phyloP scores from a whole-genome alignment of 306 rosid species.

The Cucumis sativus region DNA sequence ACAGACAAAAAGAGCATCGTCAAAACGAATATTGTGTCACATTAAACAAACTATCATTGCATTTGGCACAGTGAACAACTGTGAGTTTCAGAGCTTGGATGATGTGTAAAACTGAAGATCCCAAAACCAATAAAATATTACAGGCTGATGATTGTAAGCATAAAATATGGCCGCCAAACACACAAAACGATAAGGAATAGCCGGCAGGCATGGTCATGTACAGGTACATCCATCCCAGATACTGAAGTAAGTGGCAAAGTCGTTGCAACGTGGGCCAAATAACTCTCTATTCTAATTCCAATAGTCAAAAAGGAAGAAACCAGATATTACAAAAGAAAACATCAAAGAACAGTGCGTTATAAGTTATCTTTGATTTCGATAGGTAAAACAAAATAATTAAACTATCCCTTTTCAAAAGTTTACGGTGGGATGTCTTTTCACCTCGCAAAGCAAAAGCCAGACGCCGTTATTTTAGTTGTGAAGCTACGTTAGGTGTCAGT shows the following conservation, averaged over 20 bases:
- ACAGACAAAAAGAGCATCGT: neutral
- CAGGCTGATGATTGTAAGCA: neutral
- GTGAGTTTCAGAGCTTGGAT: neutral
- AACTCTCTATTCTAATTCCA: neutral
- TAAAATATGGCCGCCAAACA: neutral
- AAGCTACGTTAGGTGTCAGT: neutral
- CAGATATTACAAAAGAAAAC: neutral
- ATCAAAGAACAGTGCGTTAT: neutral
- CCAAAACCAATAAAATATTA: neutral
- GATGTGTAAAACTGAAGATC: neutral
- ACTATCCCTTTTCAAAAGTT: neutral
- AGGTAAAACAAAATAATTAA: neutral
- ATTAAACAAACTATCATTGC: no score
- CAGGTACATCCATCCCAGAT: neutral
- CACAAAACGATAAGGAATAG: neutral
- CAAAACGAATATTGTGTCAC: neutral
- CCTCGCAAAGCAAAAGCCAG: neutral
- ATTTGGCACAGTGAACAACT: neutral
- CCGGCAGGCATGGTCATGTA: neutral
- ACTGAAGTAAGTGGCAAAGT: neutral
- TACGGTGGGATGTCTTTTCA: neutral
- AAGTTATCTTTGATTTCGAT: neutral
- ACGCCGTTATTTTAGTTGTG: neutral
- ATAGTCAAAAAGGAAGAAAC: neutral
- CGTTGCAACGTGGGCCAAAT: neutral